Base-by-base conservation (phyloP, 345 rosid genomes). In the Camelina hispida region DNA sequence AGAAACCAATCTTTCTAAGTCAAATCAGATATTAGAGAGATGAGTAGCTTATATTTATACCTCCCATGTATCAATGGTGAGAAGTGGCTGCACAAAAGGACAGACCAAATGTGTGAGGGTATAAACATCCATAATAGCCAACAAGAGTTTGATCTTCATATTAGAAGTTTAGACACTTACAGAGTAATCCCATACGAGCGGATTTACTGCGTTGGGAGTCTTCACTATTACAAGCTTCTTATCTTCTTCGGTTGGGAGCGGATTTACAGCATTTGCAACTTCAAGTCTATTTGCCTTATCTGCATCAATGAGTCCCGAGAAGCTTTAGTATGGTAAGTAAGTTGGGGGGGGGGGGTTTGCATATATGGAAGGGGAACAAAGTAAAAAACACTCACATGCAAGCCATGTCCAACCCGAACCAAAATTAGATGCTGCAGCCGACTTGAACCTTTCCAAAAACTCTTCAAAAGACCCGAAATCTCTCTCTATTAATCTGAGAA, bases 401-500 rank as follows among this genome's bases (percentile, higher is more conserved):
- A 94, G 97, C 97, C 98, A 94, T 47, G 91, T 89, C 96, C 97
- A 91, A 71, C 97, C 98, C 14, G 97, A 90, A 79, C 97, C 99
- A 86, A 86, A 94, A 73, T 94, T 87, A 4, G 93, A 78, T 32
- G 91, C 82, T 72, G 97, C 96, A 68, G 96, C 92, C 11, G 85
- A 44, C 83, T 79, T 85, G 75, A 90, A 91, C 77, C 77, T 84
- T 56, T 81, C 65, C 17, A 68, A 73, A 67, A 90, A 91, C 25
- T 44, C 76, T 44, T 84, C 84, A 51, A 88, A 91, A 72, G 97
- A 86, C 76, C 93, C 95, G 23, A 94, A 91, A 84, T 94, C 98
- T 78, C 97, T 86, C 76, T 87, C 90, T 16, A 91, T 83, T 74
- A 88, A 74, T 51, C 75, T 76, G 44, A 91, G 86, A 78, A 94